These are phyloP conservation scores for Rubia peregrina DNA, from an alignment of 305 asterid genomes.

Conservation along the genomic window DNA sequence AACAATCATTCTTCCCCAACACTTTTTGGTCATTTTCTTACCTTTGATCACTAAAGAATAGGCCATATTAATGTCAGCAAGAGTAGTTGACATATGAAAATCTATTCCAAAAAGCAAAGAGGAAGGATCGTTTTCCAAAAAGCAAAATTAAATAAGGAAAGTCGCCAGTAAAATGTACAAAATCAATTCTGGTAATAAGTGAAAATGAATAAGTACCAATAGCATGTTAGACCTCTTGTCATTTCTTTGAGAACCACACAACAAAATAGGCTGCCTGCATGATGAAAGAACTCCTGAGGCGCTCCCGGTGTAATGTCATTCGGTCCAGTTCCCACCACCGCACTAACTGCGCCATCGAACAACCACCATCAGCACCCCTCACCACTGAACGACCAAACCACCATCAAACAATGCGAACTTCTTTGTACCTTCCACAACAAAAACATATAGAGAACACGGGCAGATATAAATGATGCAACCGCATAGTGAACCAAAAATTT, in stretches of 20 bases:
- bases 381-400: too few relatives aligned
- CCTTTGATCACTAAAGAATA: background rate
- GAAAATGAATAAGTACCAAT: conserved; percentile 47
- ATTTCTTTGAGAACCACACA: conserved; percentile 55
- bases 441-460: too few relatives aligned
- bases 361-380: too few relatives aligned
- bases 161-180: background rate
- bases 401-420: too few relatives aligned
- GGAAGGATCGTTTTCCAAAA: background rate
- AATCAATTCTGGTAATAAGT: background rate
- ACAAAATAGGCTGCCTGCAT: conserved; percentile 92
- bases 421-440: too few relatives aligned
- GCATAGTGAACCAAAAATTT: too few relatives aligned
- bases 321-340: too few relatives aligned
- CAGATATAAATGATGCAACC: too few relatives aligned
- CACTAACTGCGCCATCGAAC: too few relatives aligned
- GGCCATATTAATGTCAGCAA: background rate
- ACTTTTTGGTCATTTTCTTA: background rate
- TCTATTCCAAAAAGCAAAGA: background rate
- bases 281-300: conserved; percentile 15
- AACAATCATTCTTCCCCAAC: background rate
- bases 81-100: background rate
- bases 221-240: conserved; percentile 86
- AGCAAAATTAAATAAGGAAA: background rate
- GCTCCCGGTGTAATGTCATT: too few relatives aligned